These are phyloP conservation scores for Ajuga chamaepitys DNA, from an alignment of 257 asterid genomes.

Conservation along the genomic window DNA sequence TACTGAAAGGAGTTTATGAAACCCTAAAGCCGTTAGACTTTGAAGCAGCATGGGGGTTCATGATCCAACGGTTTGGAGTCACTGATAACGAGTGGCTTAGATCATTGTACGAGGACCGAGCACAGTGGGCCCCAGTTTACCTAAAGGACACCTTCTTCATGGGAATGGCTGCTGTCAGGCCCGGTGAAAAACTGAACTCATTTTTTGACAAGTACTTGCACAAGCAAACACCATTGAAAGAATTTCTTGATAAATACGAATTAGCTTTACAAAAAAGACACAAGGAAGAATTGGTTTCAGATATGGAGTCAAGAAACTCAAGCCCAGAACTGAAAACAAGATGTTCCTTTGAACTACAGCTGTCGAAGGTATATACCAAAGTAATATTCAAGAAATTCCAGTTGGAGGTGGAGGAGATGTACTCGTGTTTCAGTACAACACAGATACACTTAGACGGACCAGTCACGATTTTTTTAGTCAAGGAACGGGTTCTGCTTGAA, in stretches of 20 bases:
- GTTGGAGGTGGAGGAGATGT: conserved; percentile 80
- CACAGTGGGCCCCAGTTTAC: conserved; percentile 73
- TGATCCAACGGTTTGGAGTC: conserved; percentile 61
- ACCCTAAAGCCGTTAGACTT: conserved; percentile 60
- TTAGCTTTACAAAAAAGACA: conserved; percentile 60
- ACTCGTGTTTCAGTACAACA: conserved; percentile 73
- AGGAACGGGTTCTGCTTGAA: conserved; percentile 53
- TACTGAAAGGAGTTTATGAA: conserved; percentile 57
- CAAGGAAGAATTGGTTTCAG: conserved; percentile 65
- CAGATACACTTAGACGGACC: conserved; percentile 62
- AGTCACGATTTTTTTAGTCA: conserved; percentile 50
- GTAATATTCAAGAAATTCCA: conserved; percentile 59
- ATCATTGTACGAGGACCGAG: conserved; percentile 57
- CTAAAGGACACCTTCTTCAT: conserved; percentile 52
- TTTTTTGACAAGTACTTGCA: conserved; percentile 65
- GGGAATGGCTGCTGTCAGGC: conserved; percentile 62
- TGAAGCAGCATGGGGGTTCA: conserved; percentile 67
- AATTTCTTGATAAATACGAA: conserved; percentile 83
- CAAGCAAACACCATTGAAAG: conserved; percentile 76
- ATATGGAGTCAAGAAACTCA: conserved; percentile 51
- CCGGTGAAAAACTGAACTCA: conserved; percentile 42
- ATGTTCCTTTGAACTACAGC: conserved; percentile 65
- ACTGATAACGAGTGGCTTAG: conserved; percentile 70
- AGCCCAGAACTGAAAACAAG: conserved; percentile 55
- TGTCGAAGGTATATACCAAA: conserved; percentile 54